Evolutionary conservation across 176 grass and related monocot species (phyloP).

Genomic region (Phoenix dactylifera): DNA sequence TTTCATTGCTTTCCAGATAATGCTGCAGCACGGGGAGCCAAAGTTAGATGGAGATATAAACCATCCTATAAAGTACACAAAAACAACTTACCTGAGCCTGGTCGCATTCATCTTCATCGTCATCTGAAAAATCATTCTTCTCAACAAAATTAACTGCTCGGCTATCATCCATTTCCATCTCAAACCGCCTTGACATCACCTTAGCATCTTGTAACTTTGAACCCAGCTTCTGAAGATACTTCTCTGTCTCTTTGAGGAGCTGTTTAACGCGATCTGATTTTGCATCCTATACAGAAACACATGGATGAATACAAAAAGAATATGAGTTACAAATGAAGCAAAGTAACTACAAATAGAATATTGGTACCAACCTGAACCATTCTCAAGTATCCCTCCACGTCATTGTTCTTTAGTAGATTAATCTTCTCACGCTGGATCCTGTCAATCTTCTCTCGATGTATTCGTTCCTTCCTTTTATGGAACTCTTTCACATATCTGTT

Average conservation of each 20-base stretch:
- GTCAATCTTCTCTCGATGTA: constrained; percentile 89
- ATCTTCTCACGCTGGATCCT: constrained; percentile 97
- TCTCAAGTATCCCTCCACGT: constrained; percentile 97
- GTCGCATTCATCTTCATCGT: constrained; percentile 91
- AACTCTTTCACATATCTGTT: constrained; percentile 89
- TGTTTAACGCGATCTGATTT: constrained; percentile 98
- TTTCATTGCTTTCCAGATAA: constrained; percentile 99
- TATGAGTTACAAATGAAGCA: constrained; percentile 10
- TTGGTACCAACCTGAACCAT: constrained; percentile 71
- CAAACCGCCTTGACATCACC: constrained; percentile 34
- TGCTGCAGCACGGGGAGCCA: constrained; percentile 52
- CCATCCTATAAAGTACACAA: constrained; percentile 4
- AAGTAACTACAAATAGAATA: constrained; percentile 20
- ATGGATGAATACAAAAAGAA: constrained; percentile 9
- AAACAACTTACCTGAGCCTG: constrained; percentile 62
- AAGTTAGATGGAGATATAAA: constrained; percentile 27
- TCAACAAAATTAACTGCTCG: constrained; percentile 42
- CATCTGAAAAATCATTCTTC: constrained; percentile 53
- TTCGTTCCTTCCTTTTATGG: constrained; percentile 94
- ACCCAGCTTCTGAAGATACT: constrained; percentile 92
- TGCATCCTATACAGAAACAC: constrained; percentile 63
- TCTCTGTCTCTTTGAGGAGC: constrained; percentile 94
- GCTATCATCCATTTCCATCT: constrained; percentile 27
- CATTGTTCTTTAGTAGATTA: constrained; percentile 98
- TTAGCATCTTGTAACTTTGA: constrained; percentile 62